These are phyloP conservation scores for Pseudoturritis turrita DNA, from an alignment of 345 rosid genomes.

Conservation along the genomic window DNA sequence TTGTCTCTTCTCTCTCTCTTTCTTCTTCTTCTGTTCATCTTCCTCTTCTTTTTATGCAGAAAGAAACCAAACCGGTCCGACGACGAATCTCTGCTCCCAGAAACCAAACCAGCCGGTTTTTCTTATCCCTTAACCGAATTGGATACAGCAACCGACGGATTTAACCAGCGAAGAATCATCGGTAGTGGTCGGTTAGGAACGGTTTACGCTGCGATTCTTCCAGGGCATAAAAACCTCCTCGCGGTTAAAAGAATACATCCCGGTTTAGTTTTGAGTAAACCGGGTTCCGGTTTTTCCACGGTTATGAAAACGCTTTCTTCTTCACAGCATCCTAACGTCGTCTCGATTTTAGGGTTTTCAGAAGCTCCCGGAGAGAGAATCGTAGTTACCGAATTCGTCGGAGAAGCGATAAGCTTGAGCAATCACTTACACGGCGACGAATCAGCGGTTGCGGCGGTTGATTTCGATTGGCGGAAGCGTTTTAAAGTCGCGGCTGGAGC, in stretches of 20 bases:
- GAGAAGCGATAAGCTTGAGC: slow-evolving; percentile 44
- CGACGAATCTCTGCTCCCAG: slow-evolving; percentile 34
- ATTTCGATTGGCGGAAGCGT: slow-evolving; percentile 61
- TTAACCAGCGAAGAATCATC: slow-evolving; percentile 48
- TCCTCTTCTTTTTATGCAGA: slow-evolving; percentile 47
- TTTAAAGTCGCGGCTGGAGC: slow-evolving; percentile 61
- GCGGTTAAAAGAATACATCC: slow-evolving; percentile 80
- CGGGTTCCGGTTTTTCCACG: slow-evolving; percentile 59
- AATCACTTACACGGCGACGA: slow-evolving; percentile 46
- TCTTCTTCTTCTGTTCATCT: slow-evolving; percentile 38
- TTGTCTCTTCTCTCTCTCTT: slow-evolving; percentile 46
- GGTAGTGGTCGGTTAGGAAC: slow-evolving; percentile 65
- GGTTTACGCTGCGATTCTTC: slow-evolving; percentile 52
- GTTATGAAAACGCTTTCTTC: slow-evolving; percentile 57
- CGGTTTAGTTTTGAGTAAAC: slow-evolving; percentile 60
- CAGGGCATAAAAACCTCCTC: slow-evolving; percentile 38
- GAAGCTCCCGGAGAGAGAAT: slow-evolving; percentile 93
- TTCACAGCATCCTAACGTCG: slow-evolving; percentile 62
- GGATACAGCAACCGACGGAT: slow-evolving; percentile 70
- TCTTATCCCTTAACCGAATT: slow-evolving; percentile 54
- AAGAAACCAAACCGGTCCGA: slow-evolving; percentile 53
- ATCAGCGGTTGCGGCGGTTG: slow-evolving; percentile 38
- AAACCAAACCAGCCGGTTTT: slow-evolving; percentile 32
- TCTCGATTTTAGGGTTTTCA: slow-evolving; percentile 57
- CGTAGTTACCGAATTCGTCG: slow-evolving; percentile 49